These are phyloP conservation scores for Aspergillus hiratsukae DNA, from an alignment of 2,329 filamentous ascomycete species.

Conservation along the genomic window DNA sequence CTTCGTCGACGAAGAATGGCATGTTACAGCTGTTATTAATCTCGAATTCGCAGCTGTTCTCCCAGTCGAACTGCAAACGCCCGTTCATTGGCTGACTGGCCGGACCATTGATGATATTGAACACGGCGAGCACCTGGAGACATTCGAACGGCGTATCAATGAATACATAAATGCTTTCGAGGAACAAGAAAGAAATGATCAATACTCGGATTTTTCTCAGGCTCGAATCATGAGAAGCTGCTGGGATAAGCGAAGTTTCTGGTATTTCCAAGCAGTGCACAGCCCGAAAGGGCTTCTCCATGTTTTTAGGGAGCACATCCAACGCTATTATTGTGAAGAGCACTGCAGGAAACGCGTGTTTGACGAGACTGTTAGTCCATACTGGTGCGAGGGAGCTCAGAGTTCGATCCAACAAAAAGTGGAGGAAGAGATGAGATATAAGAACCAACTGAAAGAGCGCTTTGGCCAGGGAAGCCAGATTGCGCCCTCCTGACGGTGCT, in stretches of 20 bases:
- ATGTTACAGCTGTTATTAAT: slow-evolving; percentile 32
- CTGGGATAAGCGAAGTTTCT: slow-evolving; percentile 23
- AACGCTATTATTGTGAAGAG: slow-evolving; percentile 9
- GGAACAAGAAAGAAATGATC: slow-evolving; percentile 13
- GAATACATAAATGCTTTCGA: slow-evolving; percentile 19
- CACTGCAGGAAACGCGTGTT: slow-evolving; percentile 12
- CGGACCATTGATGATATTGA: slow-evolving; percentile 13
- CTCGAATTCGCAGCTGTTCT: slow-evolving; percentile 33
- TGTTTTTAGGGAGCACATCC: slow-evolving; percentile 23
- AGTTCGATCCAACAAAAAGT: slow-evolving; percentile 13
- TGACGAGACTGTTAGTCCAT: slow-evolving; percentile 9
- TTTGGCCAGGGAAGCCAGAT: background rate
- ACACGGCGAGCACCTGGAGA: slow-evolving; percentile 34
- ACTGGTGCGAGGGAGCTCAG: slow-evolving; percentile 8
- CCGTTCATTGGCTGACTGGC: slow-evolving; percentile 26
- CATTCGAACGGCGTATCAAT: slow-evolving; percentile 15
- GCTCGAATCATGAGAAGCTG: slow-evolving; percentile 18
- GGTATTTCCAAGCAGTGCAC: slow-evolving; percentile 24
- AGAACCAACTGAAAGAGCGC: slow-evolving; percentile 7
- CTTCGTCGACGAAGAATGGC: slow-evolving; percentile 32
- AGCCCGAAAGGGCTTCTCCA: slow-evolving; percentile 22
- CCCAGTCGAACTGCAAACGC: slow-evolving; percentile 23
- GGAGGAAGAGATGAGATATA: slow-evolving; percentile 13
- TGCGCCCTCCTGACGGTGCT: background rate
- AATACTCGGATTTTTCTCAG: slow-evolving; percentile 1